A percentile compares a stretch with the other conserved stretches of the same genome.
Evolutionary conservation across 2,329 filamentous ascomycete genomes (phyloP).

Genomic region (Phaeosphaeria sp.): DNA sequence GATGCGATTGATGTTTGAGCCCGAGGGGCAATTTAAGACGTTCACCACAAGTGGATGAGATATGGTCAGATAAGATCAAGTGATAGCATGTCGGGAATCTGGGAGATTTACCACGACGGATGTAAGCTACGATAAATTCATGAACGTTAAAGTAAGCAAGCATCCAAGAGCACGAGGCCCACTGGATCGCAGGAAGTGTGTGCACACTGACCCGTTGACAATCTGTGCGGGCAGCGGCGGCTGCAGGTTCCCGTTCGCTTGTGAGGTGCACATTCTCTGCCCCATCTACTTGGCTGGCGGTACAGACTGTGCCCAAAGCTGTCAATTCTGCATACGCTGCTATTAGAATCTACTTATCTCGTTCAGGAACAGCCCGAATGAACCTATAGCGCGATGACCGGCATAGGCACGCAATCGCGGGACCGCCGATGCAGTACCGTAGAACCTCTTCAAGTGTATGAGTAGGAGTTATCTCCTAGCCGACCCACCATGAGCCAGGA

Average conservation of each 20-base stretch:
- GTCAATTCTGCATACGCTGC: neutral
- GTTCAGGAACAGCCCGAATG: neutral
- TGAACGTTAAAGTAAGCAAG: constrained; percentile 22
- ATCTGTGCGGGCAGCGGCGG: neutral
- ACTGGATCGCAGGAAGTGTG: neutral
- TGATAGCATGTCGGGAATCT: constrained; percentile 34
- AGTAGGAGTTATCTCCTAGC: neutral
- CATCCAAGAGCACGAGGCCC: neutral
- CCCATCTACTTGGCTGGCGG: neutral
- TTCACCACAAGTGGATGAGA: constrained; percentile 25
- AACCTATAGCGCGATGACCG: neutral
- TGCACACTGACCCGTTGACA: neutral
- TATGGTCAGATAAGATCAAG: constrained; percentile 28
- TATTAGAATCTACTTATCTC: no score
- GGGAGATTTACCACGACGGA: constrained; percentile 34
- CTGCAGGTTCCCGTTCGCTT: neutral
- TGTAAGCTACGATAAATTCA: constrained; percentile 34
- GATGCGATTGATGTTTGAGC: constrained; percentile 81
- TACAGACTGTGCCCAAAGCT: neutral
- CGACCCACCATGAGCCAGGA: neutral
- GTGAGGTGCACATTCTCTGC: neutral
- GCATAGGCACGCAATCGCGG: neutral
- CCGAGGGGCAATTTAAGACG: constrained; percentile 31
- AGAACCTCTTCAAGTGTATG: neutral
- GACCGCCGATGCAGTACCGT: neutral